phyloP scores from a whole-genome alignment of 164 flowering plant species.

The Dillenia turbinata region DNA sequence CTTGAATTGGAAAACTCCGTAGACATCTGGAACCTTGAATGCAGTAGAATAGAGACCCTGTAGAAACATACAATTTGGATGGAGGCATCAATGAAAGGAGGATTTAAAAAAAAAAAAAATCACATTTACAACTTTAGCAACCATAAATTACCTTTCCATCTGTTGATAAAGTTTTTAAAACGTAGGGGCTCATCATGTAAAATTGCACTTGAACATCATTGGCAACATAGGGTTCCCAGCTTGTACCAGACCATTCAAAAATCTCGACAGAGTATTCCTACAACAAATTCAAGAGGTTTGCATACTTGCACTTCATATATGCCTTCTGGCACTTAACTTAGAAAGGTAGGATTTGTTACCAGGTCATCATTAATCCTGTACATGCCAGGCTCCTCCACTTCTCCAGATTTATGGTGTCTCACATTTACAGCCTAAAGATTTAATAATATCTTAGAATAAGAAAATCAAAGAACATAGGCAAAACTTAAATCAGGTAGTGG shows the following conservation, averaged over 20 bases:
- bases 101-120: background rate
- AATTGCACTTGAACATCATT: conserved; percentile 96
- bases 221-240: conserved; percentile 91
- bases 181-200: conserved; percentile 99
- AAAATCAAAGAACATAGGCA: background rate
- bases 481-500: background rate
- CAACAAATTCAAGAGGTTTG: conserved; percentile 14
- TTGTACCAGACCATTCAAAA: conserved; percentile 90
- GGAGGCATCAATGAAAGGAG: background rate
- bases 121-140: background rate
- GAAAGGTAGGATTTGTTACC: conserved; percentile 34
- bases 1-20: conserved; percentile 99
- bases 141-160: conserved; percentile 55
- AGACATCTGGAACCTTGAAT: conserved; percentile 97
- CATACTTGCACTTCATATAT: too few species aligned
- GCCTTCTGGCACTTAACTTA: background rate
- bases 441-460: background rate
- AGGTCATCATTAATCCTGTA: conserved; percentile 92
- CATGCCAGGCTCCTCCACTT: conserved; percentile 75
- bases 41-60: conserved; percentile 78
- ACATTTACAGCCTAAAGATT: conserved; percentile 68
- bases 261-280: conserved; percentile 91
- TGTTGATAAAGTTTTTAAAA: conserved; percentile 76
- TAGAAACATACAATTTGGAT: conserved; percentile 13
- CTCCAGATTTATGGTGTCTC: conserved; percentile 80